Percentiles rank a stretch among this genome's conserved stretches.
phyloP scores from a whole-genome alignment of 129 eudicot species.

The Flaveria trinervia region DNA sequence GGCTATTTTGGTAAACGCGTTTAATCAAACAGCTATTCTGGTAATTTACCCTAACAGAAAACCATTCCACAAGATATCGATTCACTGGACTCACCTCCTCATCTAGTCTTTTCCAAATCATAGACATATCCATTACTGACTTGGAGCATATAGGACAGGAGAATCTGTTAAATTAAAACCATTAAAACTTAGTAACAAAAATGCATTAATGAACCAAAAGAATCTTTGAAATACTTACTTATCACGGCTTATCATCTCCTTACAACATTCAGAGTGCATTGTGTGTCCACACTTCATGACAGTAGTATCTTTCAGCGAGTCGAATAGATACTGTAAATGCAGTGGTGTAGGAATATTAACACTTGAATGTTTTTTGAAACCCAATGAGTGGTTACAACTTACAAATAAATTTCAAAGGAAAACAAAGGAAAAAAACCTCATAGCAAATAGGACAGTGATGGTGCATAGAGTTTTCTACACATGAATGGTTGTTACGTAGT shows the following conservation, averaged over 20 bases:
- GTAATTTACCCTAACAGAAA: background rate
- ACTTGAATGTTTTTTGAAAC: background rate
- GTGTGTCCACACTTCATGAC: slow-evolving; percentile 99
- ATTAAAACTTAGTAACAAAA: too few species aligned
- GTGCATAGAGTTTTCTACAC: slow-evolving; percentile 96
- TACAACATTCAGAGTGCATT: slow-evolving; percentile 81
- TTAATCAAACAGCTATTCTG: background rate
- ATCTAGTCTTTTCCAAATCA: slow-evolving; percentile 75
- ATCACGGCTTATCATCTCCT: slow-evolving; percentile 78
- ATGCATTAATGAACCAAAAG: too few species aligned
- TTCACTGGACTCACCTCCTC: slow-evolving; percentile 67
- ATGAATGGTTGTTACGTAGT: slow-evolving; percentile 73
- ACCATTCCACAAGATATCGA: background rate
- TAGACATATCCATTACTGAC: slow-evolving; percentile 86
- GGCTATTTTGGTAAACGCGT: background rate
- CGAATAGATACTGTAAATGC: slow-evolving; percentile 75
- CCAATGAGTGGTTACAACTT: background rate
- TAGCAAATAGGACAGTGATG: slow-evolving; percentile 98
- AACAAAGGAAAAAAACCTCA: slow-evolving; percentile 53
- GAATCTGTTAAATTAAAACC: slow-evolving; percentile 41
- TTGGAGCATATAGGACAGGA: slow-evolving; percentile 96
- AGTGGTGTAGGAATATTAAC: background rate
- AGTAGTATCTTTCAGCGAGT: slow-evolving; percentile 82
- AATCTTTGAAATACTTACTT: slow-evolving; percentile 51
- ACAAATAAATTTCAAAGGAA: background rate